A percentile compares a stretch with the other conserved stretches of the same genome.
Evolutionary conservation across 164 flowering plant species (phyloP).

Genomic region (Hamamelis virginiana): DNA sequence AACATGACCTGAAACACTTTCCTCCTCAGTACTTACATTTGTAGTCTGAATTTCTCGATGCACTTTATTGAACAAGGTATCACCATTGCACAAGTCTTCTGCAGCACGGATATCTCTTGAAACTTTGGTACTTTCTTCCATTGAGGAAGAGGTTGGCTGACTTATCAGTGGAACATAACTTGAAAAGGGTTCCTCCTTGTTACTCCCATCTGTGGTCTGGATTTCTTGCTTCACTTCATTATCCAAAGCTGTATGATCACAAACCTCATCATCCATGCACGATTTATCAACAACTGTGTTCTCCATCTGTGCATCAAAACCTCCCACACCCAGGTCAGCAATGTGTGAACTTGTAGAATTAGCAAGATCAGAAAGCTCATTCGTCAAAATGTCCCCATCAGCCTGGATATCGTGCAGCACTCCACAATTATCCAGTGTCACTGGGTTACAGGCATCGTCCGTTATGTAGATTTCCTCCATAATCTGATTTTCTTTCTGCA

Average conservation of each 20-base stretch:
- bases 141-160: constrained; percentile 6
- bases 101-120: constrained; percentile 10
- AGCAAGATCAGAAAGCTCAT: background rate
- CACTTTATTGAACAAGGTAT: background rate
- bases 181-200: background rate
- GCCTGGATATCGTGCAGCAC: constrained; percentile 1
- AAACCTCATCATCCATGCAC: constrained; percentile 5
- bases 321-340: background rate
- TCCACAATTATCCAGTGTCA: constrained; percentile 10
- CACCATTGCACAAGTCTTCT: constrained; percentile 5
- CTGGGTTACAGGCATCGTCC: constrained; percentile 2
- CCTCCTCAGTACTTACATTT: background rate
- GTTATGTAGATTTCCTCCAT: constrained; percentile 5
- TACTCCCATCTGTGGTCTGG: background rate
- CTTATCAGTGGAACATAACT: background rate
- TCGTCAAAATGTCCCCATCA: constrained; percentile 4
- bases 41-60: constrained; percentile 5
- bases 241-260: background rate
- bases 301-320: constrained; percentile 4
- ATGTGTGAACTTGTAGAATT: constrained; percentile 5
- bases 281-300: background rate
- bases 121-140: constrained; percentile 15
- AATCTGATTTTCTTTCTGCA: constrained; percentile 10
- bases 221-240: constrained; percentile 13
- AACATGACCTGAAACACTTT: background rate